A percentile compares a stretch with the other conserved stretches of the same genome.
Conservation (phyloP, 2,329 filamentous ascomycete species). For the Atkinsonella hypoxylon region DNA sequence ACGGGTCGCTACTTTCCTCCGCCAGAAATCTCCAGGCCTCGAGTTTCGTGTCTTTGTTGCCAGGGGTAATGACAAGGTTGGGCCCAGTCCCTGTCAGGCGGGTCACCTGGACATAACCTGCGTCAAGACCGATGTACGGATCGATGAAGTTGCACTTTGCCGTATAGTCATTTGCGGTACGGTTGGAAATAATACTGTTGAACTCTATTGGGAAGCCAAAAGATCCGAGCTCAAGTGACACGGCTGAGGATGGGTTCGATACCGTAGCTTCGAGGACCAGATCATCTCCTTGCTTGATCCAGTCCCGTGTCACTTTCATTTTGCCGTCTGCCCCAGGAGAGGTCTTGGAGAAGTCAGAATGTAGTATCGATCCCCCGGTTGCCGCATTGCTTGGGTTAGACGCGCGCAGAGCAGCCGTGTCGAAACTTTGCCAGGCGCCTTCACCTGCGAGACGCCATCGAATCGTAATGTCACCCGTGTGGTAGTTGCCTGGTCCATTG, state of each 20-base stretch:
- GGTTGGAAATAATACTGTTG: constrained; percentile 48
- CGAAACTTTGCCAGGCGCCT: constrained; percentile 31
- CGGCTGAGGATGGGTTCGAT: constrained; percentile 25
- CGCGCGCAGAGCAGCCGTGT: constrained; percentile 26
- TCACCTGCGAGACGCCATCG: constrained; percentile 33
- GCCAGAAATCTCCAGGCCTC: constrained; percentile 43
- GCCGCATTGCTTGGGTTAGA: not conserved
- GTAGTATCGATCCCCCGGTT: constrained; percentile 28
- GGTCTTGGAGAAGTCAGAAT: constrained; percentile 14
- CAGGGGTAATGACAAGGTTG: constrained; percentile 41
- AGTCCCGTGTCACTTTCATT: constrained; percentile 37
- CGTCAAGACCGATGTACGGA: constrained; percentile 48
- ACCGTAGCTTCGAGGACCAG: constrained; percentile 27
- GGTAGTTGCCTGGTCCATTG: constrained; percentile 40
- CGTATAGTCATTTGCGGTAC: constrained; percentile 34
- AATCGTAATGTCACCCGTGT: constrained; percentile 45
- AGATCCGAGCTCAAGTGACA: constrained; percentile 41
- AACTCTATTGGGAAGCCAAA: constrained; percentile 48
- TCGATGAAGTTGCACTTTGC: constrained; percentile 42
- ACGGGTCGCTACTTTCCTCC: constrained; percentile 29
- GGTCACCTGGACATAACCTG: constrained; percentile 42
- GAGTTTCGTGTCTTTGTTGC: constrained; percentile 27
- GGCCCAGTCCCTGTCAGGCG: constrained; percentile 40
- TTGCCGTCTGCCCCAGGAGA: not conserved
- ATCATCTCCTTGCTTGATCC: constrained; percentile 35